Percentiles rank a stretch among this genome's conserved stretches.
Evolutionary conservation across 2,329 filamentous ascomycete genomes (phyloP).

Genomic region (Dothiorella sarmentorum): DNA sequence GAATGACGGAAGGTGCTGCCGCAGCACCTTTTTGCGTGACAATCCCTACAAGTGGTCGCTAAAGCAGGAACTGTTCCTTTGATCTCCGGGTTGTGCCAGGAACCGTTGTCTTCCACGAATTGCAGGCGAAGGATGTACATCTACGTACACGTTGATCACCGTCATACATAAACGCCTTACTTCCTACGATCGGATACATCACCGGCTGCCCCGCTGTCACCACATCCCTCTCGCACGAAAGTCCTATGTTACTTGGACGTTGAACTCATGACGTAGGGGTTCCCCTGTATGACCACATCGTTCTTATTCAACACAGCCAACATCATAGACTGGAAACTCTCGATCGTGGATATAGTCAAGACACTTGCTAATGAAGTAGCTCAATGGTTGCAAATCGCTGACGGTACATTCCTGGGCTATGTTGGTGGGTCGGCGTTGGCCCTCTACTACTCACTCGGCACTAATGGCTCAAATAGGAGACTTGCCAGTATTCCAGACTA

Average conservation of each 20-base stretch:
- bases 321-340: too few species aligned
- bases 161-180: not conserved
- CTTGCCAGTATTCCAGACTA: not conserved
- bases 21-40: not conserved
- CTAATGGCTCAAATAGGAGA: not conserved
- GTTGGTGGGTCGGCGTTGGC: not conserved
- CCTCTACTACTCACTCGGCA: not conserved
- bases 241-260: too few species aligned
- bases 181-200: not conserved
- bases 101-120: not conserved
- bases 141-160: not conserved
- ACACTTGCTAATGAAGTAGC: too few species aligned
- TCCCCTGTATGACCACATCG: too few species aligned
- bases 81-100: not conserved
- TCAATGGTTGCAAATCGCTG: too few species aligned
- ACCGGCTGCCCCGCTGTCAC: not conserved
- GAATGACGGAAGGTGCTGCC: conserved; percentile 1
- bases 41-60: not conserved
- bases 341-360: too few species aligned
- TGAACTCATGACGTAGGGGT: too few species aligned
- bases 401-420: too few species aligned
- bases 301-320: too few species aligned
- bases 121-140: not conserved
- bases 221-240: not conserved
- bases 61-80: not conserved